These are phyloP conservation scores for Aspergillus biplanus DNA, from an alignment of 495 filamentous ascomycete species.

Conservation along the genomic window DNA sequence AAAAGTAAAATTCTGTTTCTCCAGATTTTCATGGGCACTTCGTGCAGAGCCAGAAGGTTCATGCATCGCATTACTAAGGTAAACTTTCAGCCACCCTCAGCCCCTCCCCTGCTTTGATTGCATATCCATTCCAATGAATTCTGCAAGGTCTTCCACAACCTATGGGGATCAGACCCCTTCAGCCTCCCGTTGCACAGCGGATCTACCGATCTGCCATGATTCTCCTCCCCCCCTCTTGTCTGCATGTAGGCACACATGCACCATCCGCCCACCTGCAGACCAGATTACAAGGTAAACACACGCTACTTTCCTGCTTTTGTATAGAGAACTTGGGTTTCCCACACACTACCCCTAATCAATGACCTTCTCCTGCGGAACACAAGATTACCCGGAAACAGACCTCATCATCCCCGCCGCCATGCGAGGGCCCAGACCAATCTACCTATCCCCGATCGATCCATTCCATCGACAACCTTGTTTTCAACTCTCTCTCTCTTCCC, in stretches of 20 bases:
- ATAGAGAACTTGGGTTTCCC: not conserved
- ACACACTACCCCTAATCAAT: not conserved
- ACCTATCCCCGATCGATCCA: not conserved
- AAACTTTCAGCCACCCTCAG: constrained; percentile 13
- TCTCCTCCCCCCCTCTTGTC: constrained; percentile 2
- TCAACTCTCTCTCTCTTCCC: not conserved
- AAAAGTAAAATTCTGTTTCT: not conserved
- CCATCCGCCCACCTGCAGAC: not conserved
- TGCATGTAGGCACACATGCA: constrained; percentile 15
- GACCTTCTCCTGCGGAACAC: constrained; percentile 14
- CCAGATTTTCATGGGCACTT: not conserved
- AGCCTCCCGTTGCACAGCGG: constrained; percentile 22
- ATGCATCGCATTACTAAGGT: constrained; percentile 1
- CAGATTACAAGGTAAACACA: not conserved
- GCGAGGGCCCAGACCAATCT: not conserved
- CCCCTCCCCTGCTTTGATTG: constrained; percentile 21
- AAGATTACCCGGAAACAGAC: constrained; percentile 9
- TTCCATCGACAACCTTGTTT: not conserved
- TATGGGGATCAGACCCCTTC: constrained; percentile 22
- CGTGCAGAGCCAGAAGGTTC: constrained; percentile 8
- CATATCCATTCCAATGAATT: constrained; percentile 16
- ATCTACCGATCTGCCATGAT: constrained; percentile 25
- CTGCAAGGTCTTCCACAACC: constrained; percentile 21
- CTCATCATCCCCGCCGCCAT: constrained; percentile 3
- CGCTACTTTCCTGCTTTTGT: not conserved